phyloP scores from a whole-genome alignment of 768 basidiomycete species.

The Lepiota venenata region DNA sequence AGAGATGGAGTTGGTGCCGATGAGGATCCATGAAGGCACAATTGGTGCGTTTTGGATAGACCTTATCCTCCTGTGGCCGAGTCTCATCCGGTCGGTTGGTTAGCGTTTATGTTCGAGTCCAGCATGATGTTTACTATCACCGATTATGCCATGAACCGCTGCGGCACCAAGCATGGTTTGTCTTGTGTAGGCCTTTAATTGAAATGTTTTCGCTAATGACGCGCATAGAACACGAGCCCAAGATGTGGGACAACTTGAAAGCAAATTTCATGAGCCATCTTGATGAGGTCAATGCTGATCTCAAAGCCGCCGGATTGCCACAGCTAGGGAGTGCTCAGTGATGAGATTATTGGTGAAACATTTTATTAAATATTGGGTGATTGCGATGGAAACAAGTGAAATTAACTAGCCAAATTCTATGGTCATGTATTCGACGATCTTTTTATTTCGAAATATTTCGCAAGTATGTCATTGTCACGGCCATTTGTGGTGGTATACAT shows the following conservation, averaged over 20 bases:
- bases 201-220: background rate
- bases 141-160: slow-evolving; percentile 58
- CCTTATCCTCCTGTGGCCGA: background rate
- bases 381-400: no score
- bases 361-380: background rate
- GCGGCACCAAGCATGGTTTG: slow-evolving; percentile 56
- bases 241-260: slow-evolving; percentile 64
- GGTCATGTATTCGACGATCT: no score
- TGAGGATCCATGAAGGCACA: slow-evolving; percentile 48
- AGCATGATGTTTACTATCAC: slow-evolving; percentile 62
- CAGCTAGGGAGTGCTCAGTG: slow-evolving; percentile 18
- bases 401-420: no score
- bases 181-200: background rate
- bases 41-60: slow-evolving; percentile 35
- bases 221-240: slow-evolving; percentile 52
- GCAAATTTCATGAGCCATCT: slow-evolving; percentile 57
- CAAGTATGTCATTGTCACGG: no score
- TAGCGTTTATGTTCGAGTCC: slow-evolving; percentile 62
- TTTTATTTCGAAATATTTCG: no score
- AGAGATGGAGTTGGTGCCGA: slow-evolving; percentile 47
- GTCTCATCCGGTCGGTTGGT: background rate
- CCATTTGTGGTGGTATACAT: no score
- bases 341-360: background rate
- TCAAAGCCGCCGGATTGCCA: slow-evolving; percentile 39
- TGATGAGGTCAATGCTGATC: slow-evolving; percentile 49